These are phyloP conservation scores for Leishmania mexicana DNA, from an alignment of 208 protist species.

Conservation along the genomic window DNA sequence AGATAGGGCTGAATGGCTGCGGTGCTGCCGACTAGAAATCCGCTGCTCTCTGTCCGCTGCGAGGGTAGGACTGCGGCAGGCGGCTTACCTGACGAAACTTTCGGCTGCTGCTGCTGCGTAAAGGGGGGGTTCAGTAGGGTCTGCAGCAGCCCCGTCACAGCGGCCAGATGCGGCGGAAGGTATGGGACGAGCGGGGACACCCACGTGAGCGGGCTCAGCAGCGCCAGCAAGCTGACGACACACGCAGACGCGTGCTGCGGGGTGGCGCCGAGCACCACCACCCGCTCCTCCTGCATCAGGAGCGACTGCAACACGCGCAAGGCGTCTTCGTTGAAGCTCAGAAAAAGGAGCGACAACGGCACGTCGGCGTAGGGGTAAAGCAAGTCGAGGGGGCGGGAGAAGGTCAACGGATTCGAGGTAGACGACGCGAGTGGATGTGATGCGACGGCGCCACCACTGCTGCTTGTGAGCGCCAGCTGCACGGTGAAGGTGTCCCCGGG, in stretches of 20 bases:
- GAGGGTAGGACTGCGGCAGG: slow-evolving; percentile 4
- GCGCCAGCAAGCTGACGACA: slow-evolving; percentile 56
- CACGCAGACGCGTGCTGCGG: slow-evolving; percentile 82
- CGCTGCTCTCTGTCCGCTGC: slow-evolving; percentile 21
- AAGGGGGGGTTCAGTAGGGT: slow-evolving; percentile 22
- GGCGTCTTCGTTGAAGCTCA: slow-evolving; percentile 72
- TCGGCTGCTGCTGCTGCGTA: slow-evolving; percentile 2
- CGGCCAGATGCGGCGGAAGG: slow-evolving; percentile 38
- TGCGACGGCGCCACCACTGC: slow-evolving; percentile 4
- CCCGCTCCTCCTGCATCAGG: slow-evolving; percentile 53
- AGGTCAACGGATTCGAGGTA: slow-evolving; percentile 14
- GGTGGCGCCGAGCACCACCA: slow-evolving; percentile 72
- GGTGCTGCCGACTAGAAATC: slow-evolving; percentile 66
- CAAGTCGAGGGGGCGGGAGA: slow-evolving; percentile 47
- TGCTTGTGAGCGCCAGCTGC: slow-evolving; percentile 17
- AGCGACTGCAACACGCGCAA: slow-evolving; percentile 74
- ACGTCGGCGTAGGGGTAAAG: slow-evolving; percentile 50
- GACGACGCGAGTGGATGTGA: slow-evolving; percentile 21
- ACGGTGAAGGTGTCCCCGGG: slow-evolving; percentile 36
- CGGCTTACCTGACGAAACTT: slow-evolving; percentile 1
- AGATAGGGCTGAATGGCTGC: slow-evolving; percentile 59
- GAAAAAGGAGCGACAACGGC: slow-evolving; percentile 53
- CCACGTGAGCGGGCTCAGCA: slow-evolving; percentile 67
- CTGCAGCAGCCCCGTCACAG: slow-evolving; percentile 27
- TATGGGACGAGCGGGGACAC: slow-evolving; percentile 64